Conservation (phyloP, 208 protist genomes). For the Leishmania gerbilli region DNA sequence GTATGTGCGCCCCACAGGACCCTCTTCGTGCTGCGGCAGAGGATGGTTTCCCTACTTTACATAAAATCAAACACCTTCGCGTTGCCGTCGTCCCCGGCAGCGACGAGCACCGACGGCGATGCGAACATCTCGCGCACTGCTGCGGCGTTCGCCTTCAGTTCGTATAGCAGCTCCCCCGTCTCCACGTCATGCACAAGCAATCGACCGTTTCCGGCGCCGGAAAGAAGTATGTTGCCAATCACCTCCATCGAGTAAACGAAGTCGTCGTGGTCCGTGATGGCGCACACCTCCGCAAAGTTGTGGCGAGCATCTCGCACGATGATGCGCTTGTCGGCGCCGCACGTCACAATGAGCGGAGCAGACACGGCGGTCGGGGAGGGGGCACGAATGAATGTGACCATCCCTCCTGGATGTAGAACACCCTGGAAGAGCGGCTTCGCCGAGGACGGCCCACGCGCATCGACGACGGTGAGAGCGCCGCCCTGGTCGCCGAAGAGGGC, state of each 20-base stretch:
- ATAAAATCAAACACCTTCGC: constrained; percentile 70
- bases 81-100: constrained; percentile 86
- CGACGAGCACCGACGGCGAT: constrained; percentile 41
- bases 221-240: constrained; percentile 62
- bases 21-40: not conserved
- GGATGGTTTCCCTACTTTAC: not conserved
- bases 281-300: constrained; percentile 47
- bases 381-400: constrained; percentile 58
- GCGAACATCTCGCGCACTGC: constrained; percentile 82
- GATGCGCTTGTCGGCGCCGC: constrained; percentile 80
- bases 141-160: constrained; percentile 60
- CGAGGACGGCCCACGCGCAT: constrained; percentile 41
- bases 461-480: constrained; percentile 69
- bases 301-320: constrained; percentile 64
- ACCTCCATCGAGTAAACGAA: constrained; percentile 85
- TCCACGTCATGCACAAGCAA: constrained; percentile 78
- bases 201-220: constrained; percentile 80
- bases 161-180: constrained; percentile 75
- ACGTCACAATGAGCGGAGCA: constrained; percentile 64
- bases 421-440: constrained; percentile 45
- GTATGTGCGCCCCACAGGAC: not conserved
- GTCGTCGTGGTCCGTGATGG: constrained; percentile 67
- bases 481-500: constrained; percentile 74
- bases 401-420: constrained; percentile 73
- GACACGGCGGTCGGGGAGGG: constrained; percentile 22